These are phyloP conservation scores for Cladophialophora chaetospira DNA, from an alignment of 2,329 filamentous ascomycete species.

Conservation along the genomic window DNA sequence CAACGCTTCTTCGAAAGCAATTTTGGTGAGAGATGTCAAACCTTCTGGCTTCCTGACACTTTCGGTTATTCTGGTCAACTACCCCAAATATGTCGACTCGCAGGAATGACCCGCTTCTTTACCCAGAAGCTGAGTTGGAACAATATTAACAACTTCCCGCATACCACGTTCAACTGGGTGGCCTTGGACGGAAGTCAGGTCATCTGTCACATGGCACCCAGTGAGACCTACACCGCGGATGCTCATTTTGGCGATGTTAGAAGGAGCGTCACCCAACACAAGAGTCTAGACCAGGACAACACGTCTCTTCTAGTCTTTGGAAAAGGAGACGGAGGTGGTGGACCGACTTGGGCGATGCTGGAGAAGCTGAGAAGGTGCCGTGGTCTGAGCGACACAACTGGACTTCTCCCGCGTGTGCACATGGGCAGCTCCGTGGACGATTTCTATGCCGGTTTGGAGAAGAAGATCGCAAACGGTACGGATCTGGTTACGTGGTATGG, in stretches of 20 bases:
- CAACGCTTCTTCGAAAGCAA: slow-evolving; percentile 92
- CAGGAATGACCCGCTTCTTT: slow-evolving; percentile 96
- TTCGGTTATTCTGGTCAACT: slow-evolving; percentile 97
- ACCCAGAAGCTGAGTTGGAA: slow-evolving; percentile 99
- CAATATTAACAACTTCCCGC: slow-evolving; percentile 98
- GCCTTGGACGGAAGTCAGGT: slow-evolving; percentile 93
- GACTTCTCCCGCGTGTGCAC: slow-evolving; percentile 80
- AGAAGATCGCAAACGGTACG: slow-evolving; percentile 67
- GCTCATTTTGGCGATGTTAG: slow-evolving; percentile 94
- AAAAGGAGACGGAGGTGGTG: slow-evolving; percentile 94
- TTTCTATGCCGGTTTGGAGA: slow-evolving; percentile 84
- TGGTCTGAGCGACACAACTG: slow-evolving; percentile 84
- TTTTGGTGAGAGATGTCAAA: slow-evolving; percentile 84
- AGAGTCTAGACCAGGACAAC: slow-evolving; percentile 90
- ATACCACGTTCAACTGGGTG: slow-evolving; percentile 99
- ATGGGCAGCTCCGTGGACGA: slow-evolving; percentile 90
- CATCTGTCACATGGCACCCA: slow-evolving; percentile 94
- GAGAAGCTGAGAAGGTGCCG: slow-evolving; percentile 93
- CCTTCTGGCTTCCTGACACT: slow-evolving; percentile 97
- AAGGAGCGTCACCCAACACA: slow-evolving; percentile 87
- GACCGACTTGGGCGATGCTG: slow-evolving; percentile 88
- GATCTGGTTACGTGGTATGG: slow-evolving; percentile 95
- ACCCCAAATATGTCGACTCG: slow-evolving; percentile 86
- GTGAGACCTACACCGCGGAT: slow-evolving; percentile 92
- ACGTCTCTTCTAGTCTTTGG: slow-evolving; percentile 92